These are phyloP conservation scores for Lachancea meyersii DNA, from an alignment of 805 yeast species.

Conservation along the genomic window DNA sequence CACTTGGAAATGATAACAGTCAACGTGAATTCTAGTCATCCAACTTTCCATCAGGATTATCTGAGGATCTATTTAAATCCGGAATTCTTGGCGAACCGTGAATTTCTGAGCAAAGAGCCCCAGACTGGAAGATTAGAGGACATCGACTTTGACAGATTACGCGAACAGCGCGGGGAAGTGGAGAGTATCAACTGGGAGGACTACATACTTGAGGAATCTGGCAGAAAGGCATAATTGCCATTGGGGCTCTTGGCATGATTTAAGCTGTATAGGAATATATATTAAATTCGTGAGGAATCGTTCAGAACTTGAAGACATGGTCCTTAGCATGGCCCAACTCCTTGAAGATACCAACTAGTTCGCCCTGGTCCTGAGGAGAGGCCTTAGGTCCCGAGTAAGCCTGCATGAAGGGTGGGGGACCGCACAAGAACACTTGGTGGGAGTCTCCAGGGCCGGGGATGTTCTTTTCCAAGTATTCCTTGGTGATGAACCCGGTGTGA, in stretches of 20 bases:
- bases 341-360: constrained; percentile 75
- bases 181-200: constrained; percentile 7
- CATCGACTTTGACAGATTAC: constrained; percentile 5
- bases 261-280: constrained; percentile 1
- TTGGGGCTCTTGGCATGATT: neutral
- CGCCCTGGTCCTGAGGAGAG: constrained; percentile 92
- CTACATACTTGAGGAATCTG: neutral
- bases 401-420: constrained; percentile 88
- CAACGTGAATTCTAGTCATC: constrained; percentile 29
- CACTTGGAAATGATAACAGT: constrained; percentile 51
- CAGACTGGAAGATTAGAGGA: neutral
- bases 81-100: constrained; percentile 30
- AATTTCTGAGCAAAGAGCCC: constrained; percentile 2
- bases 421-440: constrained; percentile 81
- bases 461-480: constrained; percentile 58
- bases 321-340: constrained; percentile 85
- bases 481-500: constrained; percentile 67
- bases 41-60: constrained; percentile 14
- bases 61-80: constrained; percentile 32
- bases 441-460: constrained; percentile 64
- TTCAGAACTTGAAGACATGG: constrained; percentile 81
- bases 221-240: neutral
- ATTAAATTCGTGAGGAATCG: too few species aligned
- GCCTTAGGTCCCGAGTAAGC: constrained; percentile 81
- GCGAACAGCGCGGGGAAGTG: neutral